A percentile compares a stretch with the other conserved stretches of the same genome.
Conservation (phyloP, 495 filamentous ascomycete genomes). For the Daldinia decipiens region DNA sequence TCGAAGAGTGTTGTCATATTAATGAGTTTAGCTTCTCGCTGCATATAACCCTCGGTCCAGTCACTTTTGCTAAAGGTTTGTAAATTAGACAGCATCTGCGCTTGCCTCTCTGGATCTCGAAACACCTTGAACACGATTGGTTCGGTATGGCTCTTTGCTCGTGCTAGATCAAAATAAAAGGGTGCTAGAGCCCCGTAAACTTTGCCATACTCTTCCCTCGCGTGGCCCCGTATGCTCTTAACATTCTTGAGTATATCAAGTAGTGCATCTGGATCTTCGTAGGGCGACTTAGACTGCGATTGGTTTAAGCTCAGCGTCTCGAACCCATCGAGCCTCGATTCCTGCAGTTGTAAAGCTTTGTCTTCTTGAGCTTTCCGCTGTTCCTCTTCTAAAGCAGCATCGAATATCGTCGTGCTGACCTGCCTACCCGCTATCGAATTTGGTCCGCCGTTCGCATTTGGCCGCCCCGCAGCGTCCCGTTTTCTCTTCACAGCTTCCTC, state of each 20-base stretch:
- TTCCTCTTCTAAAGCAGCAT: conserved; percentile 70
- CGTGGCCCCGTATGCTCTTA: conserved; percentile 84
- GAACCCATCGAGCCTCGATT: conserved; percentile 52
- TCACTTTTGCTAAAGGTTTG: conserved; percentile 82
- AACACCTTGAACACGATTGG: conserved; percentile 87
- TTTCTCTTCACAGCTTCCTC: conserved; percentile 78
- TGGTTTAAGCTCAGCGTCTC: conserved; percentile 53
- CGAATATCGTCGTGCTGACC: conserved; percentile 70
- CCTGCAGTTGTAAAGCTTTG: conserved; percentile 30
- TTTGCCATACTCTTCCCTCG: conserved; percentile 89
- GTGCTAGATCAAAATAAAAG: conserved; percentile 84
- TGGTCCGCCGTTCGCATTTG: conserved; percentile 36
- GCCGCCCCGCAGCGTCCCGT: conserved; percentile 60
- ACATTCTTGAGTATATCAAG: conserved; percentile 73
- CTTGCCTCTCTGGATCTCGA: conserved; percentile 86
- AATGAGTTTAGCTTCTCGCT: conserved; percentile 74
- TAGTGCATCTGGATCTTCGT: conserved; percentile 66
- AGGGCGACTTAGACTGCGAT: conserved; percentile 47
- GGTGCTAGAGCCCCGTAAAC: conserved; percentile 88
- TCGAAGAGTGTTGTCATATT: conserved; percentile 87
- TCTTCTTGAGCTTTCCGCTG: conserved; percentile 48
- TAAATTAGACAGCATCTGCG: conserved; percentile 84
- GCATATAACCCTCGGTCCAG: conserved; percentile 74
- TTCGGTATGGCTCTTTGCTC: conserved; percentile 77
- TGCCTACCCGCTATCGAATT: conserved; percentile 30